Percentiles rank a stretch among this genome's conserved stretches.
These are phyloP conservation scores for Penicillium maclennaniae DNA, from an alignment of 495 filamentous ascomycete genomes.

Conservation along the genomic window DNA sequence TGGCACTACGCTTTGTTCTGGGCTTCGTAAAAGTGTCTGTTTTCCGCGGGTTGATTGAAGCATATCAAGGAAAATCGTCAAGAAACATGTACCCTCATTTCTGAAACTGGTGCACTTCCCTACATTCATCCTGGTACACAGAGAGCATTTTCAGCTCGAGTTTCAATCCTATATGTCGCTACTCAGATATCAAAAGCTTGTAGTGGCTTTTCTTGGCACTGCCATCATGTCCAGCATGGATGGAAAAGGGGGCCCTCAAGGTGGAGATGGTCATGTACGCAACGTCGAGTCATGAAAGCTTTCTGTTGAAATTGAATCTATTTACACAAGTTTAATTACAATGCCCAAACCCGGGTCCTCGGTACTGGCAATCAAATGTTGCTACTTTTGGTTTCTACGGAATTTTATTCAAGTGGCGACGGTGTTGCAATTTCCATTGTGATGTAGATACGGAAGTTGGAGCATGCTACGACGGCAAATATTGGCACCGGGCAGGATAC, in stretches of 20 bases:
- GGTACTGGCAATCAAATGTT: constrained; percentile 16
- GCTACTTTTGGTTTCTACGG: constrained; percentile 13
- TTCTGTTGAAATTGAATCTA: neutral
- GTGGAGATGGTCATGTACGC: constrained; percentile 43
- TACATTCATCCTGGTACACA: constrained; percentile 49
- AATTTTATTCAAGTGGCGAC: constrained; percentile 13
- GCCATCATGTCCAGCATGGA: constrained; percentile 34
- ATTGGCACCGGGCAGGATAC: constrained; percentile 4
- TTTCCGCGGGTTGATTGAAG: constrained; percentile 18
- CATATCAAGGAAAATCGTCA: neutral
- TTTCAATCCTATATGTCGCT: constrained; percentile 53
- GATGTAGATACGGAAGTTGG: constrained; percentile 5
- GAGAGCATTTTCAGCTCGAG: constrained; percentile 45
- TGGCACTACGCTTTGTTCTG: constrained; percentile 42
- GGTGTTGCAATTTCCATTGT: constrained; percentile 1
- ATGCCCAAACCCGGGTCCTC: neutral
- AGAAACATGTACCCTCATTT: neutral
- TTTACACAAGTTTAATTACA: too few relatives aligned
- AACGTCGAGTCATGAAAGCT: neutral
- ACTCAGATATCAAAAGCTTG: constrained; percentile 54
- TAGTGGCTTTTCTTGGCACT: constrained; percentile 52
- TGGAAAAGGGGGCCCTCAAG: constrained; percentile 27
- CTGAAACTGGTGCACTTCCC: constrained; percentile 31
- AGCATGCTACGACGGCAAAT: constrained; percentile 7
- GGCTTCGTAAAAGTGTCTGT: constrained; percentile 40